Conservation (phyloP, 352 stramenopile genomes). For the Phytophthora litchii region DNA sequence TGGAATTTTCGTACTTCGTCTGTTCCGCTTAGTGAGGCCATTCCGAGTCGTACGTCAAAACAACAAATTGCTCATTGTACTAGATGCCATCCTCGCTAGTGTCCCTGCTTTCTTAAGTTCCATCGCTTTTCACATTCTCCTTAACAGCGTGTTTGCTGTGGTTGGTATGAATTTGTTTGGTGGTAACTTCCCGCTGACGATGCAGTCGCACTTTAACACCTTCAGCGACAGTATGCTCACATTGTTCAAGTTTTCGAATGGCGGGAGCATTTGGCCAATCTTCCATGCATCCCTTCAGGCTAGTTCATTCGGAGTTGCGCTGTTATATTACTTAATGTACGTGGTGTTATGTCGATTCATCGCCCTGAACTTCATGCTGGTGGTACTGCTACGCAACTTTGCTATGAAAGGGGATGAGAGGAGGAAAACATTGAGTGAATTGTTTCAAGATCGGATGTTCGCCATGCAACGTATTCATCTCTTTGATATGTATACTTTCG, state of each 20-base stretch:
- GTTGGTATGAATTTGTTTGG: constrained; percentile 86
- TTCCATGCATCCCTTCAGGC: constrained; percentile 75
- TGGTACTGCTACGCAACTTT: constrained; percentile 85
- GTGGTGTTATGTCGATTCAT: constrained; percentile 74
- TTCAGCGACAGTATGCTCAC: constrained; percentile 86
- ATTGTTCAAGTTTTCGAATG: constrained; percentile 87
- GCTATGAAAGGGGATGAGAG: constrained; percentile 87
- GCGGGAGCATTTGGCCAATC: constrained; percentile 82
- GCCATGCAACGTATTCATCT: constrained; percentile 79
- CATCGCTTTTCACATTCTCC: constrained; percentile 58
- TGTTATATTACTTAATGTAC: constrained; percentile 79
- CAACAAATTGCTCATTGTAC: constrained; percentile 71
- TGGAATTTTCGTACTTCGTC: constrained; percentile 77
- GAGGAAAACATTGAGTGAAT: constrained; percentile 64
- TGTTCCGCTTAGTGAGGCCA: constrained; percentile 79
- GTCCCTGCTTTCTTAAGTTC: constrained; percentile 74
- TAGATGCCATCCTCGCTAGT: constrained; percentile 73
- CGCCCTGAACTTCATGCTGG: constrained; percentile 87
- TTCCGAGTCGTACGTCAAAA: constrained; percentile 81
- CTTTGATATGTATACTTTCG: constrained; percentile 80
- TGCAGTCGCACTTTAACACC: constrained; percentile 83
- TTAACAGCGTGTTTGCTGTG: constrained; percentile 84
- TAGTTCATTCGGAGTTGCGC: constrained; percentile 55
- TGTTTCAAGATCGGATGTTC: constrained; percentile 84
- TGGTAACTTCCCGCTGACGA: constrained; percentile 70